phyloP scores from a whole-genome alignment of 2,329 filamentous ascomycete species.

The Trichoderma hamatum region DNA sequence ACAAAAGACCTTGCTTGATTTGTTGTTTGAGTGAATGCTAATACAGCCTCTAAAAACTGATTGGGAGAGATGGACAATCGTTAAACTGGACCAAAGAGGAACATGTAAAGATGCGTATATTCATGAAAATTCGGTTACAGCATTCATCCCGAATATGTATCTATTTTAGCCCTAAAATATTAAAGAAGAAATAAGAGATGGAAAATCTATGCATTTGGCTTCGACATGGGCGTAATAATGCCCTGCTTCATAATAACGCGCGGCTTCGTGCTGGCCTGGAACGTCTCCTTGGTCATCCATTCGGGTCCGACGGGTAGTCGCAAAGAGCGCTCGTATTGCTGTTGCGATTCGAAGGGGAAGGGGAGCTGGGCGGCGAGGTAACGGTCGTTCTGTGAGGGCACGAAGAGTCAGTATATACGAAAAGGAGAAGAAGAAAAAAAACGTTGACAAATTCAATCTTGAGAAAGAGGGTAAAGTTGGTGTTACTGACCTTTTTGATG shows the following conservation, averaged over 20 bases:
- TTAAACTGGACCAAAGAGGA: neutral
- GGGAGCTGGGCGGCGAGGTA: conserved; percentile 85
- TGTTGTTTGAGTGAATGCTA: neutral
- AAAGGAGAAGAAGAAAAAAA: neutral
- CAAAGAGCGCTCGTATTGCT: conserved; percentile 89
- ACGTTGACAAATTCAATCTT: neutral
- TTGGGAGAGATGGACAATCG: neutral
- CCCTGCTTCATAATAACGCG: conserved; percentile 89
- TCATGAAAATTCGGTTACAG: neutral
- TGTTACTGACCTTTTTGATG: conserved; percentile 72
- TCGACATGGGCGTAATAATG: conserved; percentile 83
- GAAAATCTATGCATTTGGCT: conserved; percentile 56
- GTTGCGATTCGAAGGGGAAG: conserved; percentile 82
- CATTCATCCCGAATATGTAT: neutral
- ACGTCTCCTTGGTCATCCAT: conserved; percentile 95
- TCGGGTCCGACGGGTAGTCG: conserved; percentile 88
- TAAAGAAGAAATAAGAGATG: neutral
- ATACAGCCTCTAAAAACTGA: neutral
- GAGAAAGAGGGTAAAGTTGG: neutral
- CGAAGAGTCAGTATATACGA: conserved; percentile 8
- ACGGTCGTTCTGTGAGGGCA: conserved; percentile 68
- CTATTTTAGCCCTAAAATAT: neutral
- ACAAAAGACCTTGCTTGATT: neutral
- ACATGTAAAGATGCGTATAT: neutral
- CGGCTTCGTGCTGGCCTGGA: conserved; percentile 87